Evolutionary conservation across 23 red algal species (phyloP), one percentile per base, ranked within the genome.

Genomic region (Gracilaria domingensis): DNA sequence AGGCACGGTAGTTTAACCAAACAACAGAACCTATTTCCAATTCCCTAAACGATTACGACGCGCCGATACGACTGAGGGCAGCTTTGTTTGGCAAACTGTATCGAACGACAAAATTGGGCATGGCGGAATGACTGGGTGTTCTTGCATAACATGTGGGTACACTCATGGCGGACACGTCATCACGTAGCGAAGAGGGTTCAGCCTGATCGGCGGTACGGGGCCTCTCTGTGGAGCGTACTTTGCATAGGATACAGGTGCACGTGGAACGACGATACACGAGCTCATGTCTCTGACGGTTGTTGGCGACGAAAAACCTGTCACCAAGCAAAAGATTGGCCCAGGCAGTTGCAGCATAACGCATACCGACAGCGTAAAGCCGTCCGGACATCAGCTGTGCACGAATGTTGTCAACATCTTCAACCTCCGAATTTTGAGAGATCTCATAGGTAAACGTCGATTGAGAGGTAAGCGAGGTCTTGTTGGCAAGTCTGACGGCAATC

Each of bases 1-100:
- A 81, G 14, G 73, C 66, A 5, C 87, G 87, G 32, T 67, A 82
- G 32, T 91, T 80, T 48, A 91, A 62, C 42, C 87, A 29, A 16
- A 91, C 76, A 26, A 91, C 75, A 36, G 73, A 35, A 7, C 87
- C 87, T 54, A 91, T 91, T 29, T 91, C 87, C 87, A 91, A 24
- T 37, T 81, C 87, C 17, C 49, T 67, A 72, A 18, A 37, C 14
- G 55, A 59, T 25, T 57, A 81, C 36, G 49, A 62, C n/a, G 59
- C 87, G 5, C 87, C 87, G 35, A 91, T 91, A 25, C 37, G 47
- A 48, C 29, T 69, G 13, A 91, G 58, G 0, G 35, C 39, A 8
- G 9, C 35, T 20, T 24, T 81, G 18, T 40, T 29, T 21, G 87
- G 87, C 75, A 91, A 14, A 2, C 75, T 40, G 65, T 50, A 91